These are phyloP conservation scores for Flaveria bidentis DNA, from an alignment of 129 eudicot genomes.

Conservation along the genomic window DNA sequence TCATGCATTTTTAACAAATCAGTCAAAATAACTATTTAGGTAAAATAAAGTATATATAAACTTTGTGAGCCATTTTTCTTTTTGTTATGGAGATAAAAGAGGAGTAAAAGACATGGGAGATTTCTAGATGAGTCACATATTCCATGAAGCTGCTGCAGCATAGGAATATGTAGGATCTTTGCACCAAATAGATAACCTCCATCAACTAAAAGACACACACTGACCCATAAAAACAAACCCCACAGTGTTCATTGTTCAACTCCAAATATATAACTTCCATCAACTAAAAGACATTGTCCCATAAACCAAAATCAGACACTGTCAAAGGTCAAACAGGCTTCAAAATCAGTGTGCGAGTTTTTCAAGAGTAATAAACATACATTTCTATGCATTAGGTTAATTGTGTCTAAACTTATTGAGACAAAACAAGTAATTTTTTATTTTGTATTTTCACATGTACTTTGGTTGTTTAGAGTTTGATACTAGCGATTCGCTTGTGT, in stretches of 20 bases:
- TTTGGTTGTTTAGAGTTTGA: neutral
- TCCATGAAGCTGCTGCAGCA: constrained; percentile 18
- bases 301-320: neutral
- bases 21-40: neutral
- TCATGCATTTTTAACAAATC: neutral
- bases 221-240: neutral
- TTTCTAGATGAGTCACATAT: constrained; percentile 19
- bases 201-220: constrained; percentile 28
- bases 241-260: constrained; percentile 12
- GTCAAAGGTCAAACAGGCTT: constrained; percentile 28
- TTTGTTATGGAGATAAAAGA: neutral
- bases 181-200: constrained; percentile 30
- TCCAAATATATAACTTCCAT: constrained; percentile 26
- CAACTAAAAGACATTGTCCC: constrained; percentile 28
- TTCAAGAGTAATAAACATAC: constrained; percentile 14
- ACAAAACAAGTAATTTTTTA: neutral
- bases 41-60: neutral
- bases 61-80: neutral
- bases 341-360: neutral
- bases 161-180: constrained; percentile 14
- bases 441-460: constrained; percentile 7
- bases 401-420: neutral
- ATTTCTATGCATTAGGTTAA: neutral
- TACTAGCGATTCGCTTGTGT: neutral
- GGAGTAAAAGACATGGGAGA: constrained; percentile 24